These are phyloP conservation scores for Candida tallmaniae DNA, from an alignment of 805 yeast genomes.

Conservation along the genomic window DNA sequence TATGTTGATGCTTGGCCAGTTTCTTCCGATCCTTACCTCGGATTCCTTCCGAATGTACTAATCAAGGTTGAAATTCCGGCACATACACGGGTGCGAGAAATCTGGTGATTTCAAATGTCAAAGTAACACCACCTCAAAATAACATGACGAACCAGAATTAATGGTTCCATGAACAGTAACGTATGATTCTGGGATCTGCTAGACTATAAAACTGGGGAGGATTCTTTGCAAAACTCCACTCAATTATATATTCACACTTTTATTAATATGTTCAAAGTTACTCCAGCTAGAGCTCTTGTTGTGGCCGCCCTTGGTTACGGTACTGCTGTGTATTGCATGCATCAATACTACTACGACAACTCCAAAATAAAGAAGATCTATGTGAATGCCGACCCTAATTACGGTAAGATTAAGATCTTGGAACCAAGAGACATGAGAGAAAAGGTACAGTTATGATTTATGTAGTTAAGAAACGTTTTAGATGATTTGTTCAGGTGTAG, in stretches of 20 bases:
- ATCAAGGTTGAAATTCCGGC: not conserved
- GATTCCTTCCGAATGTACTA: slow-evolving; percentile 30
- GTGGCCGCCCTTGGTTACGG: slow-evolving; percentile 31
- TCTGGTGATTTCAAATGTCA: not conserved
- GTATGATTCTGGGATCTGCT: too few relatives aligned
- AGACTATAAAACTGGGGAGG: too few relatives aligned
- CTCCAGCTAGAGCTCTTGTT: slow-evolving; percentile 24
- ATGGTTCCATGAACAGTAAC: too few relatives aligned
- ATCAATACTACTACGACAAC: slow-evolving; percentile 24
- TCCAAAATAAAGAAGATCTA: slow-evolving; percentile 27
- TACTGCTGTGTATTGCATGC: slow-evolving; percentile 29
- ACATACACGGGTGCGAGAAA: too few relatives aligned
- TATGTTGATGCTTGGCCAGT: slow-evolving; percentile 78
- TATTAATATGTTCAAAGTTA: slow-evolving; percentile 7
- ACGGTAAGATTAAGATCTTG: slow-evolving; percentile 21
- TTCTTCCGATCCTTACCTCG: slow-evolving; percentile 53
- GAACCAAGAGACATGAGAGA: slow-evolving; percentile 7
- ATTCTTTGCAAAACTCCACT: too few relatives aligned
- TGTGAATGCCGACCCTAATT: slow-evolving; percentile 24
- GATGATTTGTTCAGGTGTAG: too few relatives aligned
- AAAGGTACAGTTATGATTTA: too few relatives aligned
- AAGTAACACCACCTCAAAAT: not conserved
- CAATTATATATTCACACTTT: not conserved
- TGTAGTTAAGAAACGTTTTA: too few relatives aligned
- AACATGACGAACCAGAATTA: not conserved